A percentile compares a stretch with the other conserved stretches of the same genome.
Conservation (phyloP, 441 rosid species). For the Aleurites moluccanus region DNA sequence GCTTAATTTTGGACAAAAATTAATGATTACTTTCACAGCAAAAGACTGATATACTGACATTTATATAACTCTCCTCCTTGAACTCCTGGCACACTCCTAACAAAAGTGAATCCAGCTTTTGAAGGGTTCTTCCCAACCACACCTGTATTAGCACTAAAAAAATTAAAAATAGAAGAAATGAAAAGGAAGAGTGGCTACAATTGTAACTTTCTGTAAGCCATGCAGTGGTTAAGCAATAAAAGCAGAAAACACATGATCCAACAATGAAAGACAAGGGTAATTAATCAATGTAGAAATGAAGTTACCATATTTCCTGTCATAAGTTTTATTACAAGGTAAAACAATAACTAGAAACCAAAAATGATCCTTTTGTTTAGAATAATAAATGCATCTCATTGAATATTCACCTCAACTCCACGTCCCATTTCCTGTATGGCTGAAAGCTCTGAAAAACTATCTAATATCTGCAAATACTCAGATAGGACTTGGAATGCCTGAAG, state of each 20-base stretch:
- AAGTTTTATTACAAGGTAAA: not conserved
- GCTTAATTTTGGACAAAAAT: not conserved
- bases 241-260: slow-evolving; percentile 14
- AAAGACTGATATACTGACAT: slow-evolving; percentile 55
- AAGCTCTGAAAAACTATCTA: slow-evolving; percentile 87
- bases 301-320: slow-evolving; percentile 2
- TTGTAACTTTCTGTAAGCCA: slow-evolving; percentile 9
- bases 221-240: slow-evolving; percentile 20
- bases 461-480: slow-evolving; percentile 92
- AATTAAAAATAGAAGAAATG: slow-evolving; percentile 10
- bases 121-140: slow-evolving; percentile 98
- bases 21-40: slow-evolving; percentile 20
- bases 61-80: slow-evolving; percentile 81
- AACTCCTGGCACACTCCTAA: slow-evolving; percentile 95
- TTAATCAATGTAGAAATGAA: not conserved
- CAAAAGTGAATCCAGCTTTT: slow-evolving; percentile 88
- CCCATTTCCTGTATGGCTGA: slow-evolving; percentile 94
- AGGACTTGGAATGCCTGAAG: slow-evolving; percentile 94
- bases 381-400: slow-evolving; percentile 14
- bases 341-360: slow-evolving; percentile 1
- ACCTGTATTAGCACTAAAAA: slow-evolving; percentile 54
- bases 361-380: not conserved
- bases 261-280: slow-evolving; percentile 12
- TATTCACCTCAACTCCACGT: slow-evolving; percentile 90
- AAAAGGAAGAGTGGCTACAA: slow-evolving; percentile 20